phyloP scores from a whole-genome alignment of 2,329 filamentous ascomycete genomes.

The Polychaeton citri region DNA sequence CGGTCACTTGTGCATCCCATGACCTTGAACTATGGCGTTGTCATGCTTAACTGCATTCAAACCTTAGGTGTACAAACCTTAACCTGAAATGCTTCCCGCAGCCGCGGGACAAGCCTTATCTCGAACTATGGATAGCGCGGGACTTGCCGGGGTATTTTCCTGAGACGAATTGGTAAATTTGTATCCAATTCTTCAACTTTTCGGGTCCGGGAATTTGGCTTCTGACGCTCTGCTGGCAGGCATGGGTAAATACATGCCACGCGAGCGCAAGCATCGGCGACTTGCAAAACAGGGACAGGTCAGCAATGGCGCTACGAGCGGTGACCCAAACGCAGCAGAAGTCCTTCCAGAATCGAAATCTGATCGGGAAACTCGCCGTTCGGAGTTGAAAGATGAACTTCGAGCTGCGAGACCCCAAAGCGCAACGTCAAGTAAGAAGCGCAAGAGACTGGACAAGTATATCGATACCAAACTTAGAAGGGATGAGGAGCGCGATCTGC shows the following conservation, averaged over 20 bases:
- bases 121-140: not conserved
- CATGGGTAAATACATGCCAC: conserved; percentile 38
- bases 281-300: conserved; percentile 42
- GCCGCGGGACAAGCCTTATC: not conserved
- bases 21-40: too few relatives aligned
- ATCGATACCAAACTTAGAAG: conserved; percentile 86
- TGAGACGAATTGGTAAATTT: not conserved
- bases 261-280: conserved; percentile 48
- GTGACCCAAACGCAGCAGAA: conserved; percentile 41
- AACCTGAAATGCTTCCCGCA: too few relatives aligned
- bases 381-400: conserved; percentile 40
- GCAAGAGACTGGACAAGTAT: conserved; percentile 56
- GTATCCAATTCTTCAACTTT: not conserved
- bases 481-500: conserved; percentile 74
- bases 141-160: not conserved
- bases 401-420: conserved; percentile 39
- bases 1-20: too few relatives aligned
- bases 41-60: too few relatives aligned
- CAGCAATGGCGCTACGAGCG: conserved; percentile 22
- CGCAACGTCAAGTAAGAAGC: conserved; percentile 50
- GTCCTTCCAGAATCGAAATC: conserved; percentile 35
- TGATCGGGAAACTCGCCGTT: conserved; percentile 41
- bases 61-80: too few relatives aligned
- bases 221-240: conserved; percentile 12
- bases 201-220: not conserved